Percentiles rank a stretch among this genome's conserved stretches.
phyloP scores from a whole-genome alignment of 345 rosid species.

The Acer saccharum region DNA sequence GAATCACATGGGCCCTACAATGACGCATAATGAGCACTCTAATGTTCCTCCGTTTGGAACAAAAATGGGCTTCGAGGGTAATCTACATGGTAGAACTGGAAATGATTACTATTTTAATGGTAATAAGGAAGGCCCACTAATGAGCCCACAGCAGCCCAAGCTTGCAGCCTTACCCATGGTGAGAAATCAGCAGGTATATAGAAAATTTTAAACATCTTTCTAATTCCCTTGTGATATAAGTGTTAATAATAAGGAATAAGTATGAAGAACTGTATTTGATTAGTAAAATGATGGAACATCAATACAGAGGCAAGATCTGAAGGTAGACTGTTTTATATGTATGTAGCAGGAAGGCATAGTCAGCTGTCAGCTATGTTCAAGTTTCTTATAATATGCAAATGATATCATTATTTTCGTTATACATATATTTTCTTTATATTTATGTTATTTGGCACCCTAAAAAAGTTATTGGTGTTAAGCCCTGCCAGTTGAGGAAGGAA shows the following conservation, averaged over 20 bases:
- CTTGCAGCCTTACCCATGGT: constrained; percentile 57
- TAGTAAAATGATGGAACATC: background rate
- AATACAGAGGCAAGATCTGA: background rate
- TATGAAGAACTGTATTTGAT: background rate
- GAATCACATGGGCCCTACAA: constrained; percentile 52
- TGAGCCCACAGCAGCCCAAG: constrained; percentile 60
- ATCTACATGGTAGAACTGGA: constrained; percentile 57
- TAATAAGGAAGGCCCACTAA: constrained; percentile 57
- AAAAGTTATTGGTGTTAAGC: background rate
- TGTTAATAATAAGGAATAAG: background rate
- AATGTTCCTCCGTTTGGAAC: constrained; percentile 49
- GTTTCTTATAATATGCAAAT: background rate
- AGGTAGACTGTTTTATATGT: background rate
- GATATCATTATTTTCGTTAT: background rate
- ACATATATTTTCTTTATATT: background rate
- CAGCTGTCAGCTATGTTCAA: background rate
- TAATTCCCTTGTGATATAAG: background rate
- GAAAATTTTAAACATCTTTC: background rate
- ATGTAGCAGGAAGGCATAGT: background rate
- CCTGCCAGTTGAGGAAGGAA: background rate
- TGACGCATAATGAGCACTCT: constrained; percentile 57
- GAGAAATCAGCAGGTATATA: constrained; percentile 47
- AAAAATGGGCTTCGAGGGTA: constrained; percentile 54
- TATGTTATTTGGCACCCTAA: background rate
- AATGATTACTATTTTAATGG: constrained; percentile 51